Base-by-base conservation (phyloP, 805 yeast species). In the Tanozyma kutaoensis region DNA sequence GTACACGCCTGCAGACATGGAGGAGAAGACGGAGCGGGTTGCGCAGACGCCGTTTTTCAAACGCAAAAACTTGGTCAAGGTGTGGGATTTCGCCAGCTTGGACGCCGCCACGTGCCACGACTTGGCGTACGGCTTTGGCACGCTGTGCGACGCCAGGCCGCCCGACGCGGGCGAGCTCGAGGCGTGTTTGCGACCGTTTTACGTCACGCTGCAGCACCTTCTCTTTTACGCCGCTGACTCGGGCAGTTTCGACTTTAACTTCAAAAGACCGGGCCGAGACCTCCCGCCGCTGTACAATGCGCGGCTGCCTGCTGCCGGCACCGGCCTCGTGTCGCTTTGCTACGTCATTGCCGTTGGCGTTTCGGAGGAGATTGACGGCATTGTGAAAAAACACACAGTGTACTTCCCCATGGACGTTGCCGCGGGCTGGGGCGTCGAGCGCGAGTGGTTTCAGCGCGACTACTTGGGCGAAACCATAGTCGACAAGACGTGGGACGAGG, bases 221-320 rank as follows among this genome's bases (percentile, higher is more conserved):
- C 29, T 58, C n/a, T 59, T 59, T 29, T n/a, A n/a, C n/a, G n/a
- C n/a, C n/a, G n/a, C n/a, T n/a, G n/a, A n/a, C n/a, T n/a, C n/a
- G n/a, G 38, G 57, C 8, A 52, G 58, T 30, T 30, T 52, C 3
- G 22, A 26, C 2, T 52, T 43, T 34, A 35, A 28, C 12, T 27
- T 58, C 7, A 42, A 34, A 23, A 36, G 35, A 14, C 30, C 45
- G 3, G 27, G 32, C n/a, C 27, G 29, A 6, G 35, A 37, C 11
- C 35, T 50, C 18, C 63, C 66, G 6, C 66, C 66, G 1, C 46
- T 56, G 10, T 59, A 59, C 38, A 59, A 59, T 34, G 37, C 57
- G 6, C 39, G 43, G 11, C 61, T 55, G 63, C n/a, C n/a, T n/a
- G n/a, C n/a, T n/a, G n/a, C n/a, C n/a, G n/a, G n/a, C n/a, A 53